Evolutionary conservation across 2,329 filamentous ascomycete genomes (phyloP).

Genomic region (Penicillium olsonii): DNA sequence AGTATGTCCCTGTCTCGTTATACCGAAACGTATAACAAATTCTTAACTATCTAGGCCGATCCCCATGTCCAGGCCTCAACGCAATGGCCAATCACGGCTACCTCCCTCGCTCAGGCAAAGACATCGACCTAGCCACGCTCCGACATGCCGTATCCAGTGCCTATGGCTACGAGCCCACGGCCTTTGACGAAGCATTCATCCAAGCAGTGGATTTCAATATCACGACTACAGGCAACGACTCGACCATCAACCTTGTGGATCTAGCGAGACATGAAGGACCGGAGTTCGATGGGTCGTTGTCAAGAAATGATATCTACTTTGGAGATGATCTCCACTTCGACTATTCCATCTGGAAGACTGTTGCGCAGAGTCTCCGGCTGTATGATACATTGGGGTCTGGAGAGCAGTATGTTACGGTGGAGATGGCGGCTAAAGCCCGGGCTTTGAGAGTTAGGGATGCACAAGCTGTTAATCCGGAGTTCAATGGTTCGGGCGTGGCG

Average conservation of each 20-base stretch:
- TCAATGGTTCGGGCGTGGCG: background rate
- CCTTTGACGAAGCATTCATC: background rate
- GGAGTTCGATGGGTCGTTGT: slow-evolving; percentile 1
- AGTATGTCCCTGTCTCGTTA: background rate
- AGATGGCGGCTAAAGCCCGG: background rate
- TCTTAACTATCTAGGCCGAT: slow-evolving; percentile 1
- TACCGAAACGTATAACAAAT: background rate
- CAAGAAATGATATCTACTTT: slow-evolving; percentile 4
- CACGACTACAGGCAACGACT: background rate
- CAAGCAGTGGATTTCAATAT: slow-evolving; percentile 1
- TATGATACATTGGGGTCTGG: background rate
- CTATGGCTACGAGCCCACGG: background rate
- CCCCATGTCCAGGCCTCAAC: slow-evolving; percentile 4
- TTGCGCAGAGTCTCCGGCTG: background rate
- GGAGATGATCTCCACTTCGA: slow-evolving; percentile 5
- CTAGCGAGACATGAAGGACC: background rate
- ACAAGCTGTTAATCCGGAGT: background rate
- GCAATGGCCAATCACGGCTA: slow-evolving; percentile 4
- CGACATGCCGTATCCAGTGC: background rate
- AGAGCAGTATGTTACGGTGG: background rate
- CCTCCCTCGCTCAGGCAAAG: background rate
- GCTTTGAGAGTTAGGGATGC: background rate
- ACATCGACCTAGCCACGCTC: slow-evolving; percentile 1
- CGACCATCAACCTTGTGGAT: slow-evolving; percentile 2
- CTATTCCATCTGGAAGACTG: background rate